phyloP scores from a whole-genome alignment of 2,329 filamentous ascomycete species.

The Cephalotrichum gorgonifer region DNA sequence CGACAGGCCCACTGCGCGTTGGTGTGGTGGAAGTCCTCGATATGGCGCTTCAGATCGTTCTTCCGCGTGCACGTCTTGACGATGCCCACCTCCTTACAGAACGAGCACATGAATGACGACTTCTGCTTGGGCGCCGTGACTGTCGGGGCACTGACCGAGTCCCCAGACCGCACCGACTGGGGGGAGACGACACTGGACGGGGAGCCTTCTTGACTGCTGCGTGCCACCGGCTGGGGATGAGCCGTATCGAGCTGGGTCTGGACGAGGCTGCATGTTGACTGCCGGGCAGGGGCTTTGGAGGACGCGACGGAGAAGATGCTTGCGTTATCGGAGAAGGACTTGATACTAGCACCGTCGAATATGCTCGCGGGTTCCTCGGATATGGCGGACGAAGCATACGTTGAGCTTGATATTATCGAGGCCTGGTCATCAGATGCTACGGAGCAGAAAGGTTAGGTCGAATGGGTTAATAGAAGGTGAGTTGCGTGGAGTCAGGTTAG shows the following conservation, averaged over 20 bases:
- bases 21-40: slow-evolving; percentile 36
- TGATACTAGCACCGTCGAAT: slow-evolving; percentile 24
- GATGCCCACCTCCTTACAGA: slow-evolving; percentile 31
- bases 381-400: slow-evolving; percentile 20
- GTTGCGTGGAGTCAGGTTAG: neutral
- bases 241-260: slow-evolving; percentile 7
- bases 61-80: slow-evolving; percentile 33
- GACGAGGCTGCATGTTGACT: neutral
- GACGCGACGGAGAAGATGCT: slow-evolving; percentile 30
- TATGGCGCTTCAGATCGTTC: slow-evolving; percentile 37
- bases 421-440: slow-evolving; percentile 19
- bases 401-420: slow-evolving; percentile 22
- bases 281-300: slow-evolving; percentile 15
- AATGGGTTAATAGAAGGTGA: too few species aligned
- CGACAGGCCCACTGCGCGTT: slow-evolving; percentile 36
- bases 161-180: neutral
- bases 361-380: slow-evolving; percentile 24
- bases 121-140: slow-evolving; percentile 21
- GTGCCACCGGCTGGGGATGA: slow-evolving; percentile 12
- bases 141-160: neutral
- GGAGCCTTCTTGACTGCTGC: slow-evolving; percentile 13
- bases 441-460: slow-evolving; percentile 1
- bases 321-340: slow-evolving; percentile 27
- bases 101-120: slow-evolving; percentile 25
- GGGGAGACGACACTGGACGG: slow-evolving; percentile 7